Evolutionary conservation across 2,329 filamentous ascomycete species (phyloP).

Genomic region (Colletotrichum higginsianum): DNA sequence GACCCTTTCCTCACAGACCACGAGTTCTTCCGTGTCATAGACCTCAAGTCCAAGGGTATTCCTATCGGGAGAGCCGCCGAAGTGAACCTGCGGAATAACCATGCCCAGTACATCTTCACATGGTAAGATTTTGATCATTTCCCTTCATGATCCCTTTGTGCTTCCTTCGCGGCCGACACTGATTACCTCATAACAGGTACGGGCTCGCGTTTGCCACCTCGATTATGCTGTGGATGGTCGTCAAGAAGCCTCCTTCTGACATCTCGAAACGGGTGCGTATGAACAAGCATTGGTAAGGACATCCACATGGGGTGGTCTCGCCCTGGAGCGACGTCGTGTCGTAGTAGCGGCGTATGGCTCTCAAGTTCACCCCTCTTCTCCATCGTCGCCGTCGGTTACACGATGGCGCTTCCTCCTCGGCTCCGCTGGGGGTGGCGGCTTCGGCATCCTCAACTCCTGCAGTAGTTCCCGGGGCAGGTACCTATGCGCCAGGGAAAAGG

Average conservation of each 20-base stretch:
- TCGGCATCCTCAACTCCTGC: constrained; percentile 82
- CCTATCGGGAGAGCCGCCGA: constrained; percentile 91
- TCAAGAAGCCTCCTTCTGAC: constrained; percentile 86
- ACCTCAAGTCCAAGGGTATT: constrained; percentile 84
- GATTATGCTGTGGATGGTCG: constrained; percentile 96
- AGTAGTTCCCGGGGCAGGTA: constrained; percentile 86
- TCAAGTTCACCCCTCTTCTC: constrained; percentile 29
- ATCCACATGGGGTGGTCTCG: neutral
- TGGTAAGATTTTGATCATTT: constrained; percentile 72
- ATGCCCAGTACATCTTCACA: constrained; percentile 98
- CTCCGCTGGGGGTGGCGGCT: constrained; percentile 62
- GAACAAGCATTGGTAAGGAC: constrained; percentile 78
- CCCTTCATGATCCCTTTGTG: neutral
- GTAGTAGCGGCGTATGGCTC: neutral
- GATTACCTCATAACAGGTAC: constrained; percentile 73
- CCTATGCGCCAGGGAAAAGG: constrained; percentile 88
- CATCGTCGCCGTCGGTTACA: constrained; percentile 43
- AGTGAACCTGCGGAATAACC: constrained; percentile 95
- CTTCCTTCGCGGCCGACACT: constrained; percentile 6
- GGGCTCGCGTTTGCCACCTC: constrained; percentile 86
- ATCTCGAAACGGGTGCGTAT: constrained; percentile 81
- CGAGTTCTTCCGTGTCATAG: constrained; percentile 82
- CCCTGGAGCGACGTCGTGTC: constrained; percentile 40
- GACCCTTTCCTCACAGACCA: constrained; percentile 69
- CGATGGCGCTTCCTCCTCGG: constrained; percentile 61